Evolutionary conservation across 306 rosid genomes (phyloP), one percentile per base, ranked within the genome.

Genomic region (Lithocarpus polystachyus): DNA sequence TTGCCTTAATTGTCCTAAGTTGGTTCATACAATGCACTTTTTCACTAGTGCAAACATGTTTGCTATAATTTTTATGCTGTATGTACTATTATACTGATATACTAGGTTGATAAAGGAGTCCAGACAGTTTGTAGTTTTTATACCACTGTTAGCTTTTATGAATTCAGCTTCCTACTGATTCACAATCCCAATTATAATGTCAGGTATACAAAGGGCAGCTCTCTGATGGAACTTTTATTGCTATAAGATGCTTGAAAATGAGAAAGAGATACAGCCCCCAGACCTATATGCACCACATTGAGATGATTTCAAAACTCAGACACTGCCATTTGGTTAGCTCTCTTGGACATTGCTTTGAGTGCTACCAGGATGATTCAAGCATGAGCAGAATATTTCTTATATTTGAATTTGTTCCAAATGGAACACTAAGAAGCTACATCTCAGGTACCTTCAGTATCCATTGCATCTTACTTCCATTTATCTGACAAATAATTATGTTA

Each of bases 301-400:
- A 95, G 84, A 72, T 88, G 88, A 87, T 95, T 75, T 93, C 98
- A 4, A 95, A 90, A 79, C 90, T 95, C 35, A 88, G 98, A 80
- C 97, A 95, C 75, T 79, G 80, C 19, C 94, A 95, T 81, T 85
- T 95, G 87, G 91, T 88, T 80, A 89, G 96, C 71, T 85, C 93
- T 45, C 98, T 95, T 79, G 99, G 99, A n/a, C 99, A 95, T 87
- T 93, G 96, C 82, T 87, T 87, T 72, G 98, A 95, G 83, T 84
- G 84, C 89, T 82, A 73, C 69, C 89, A 83, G n/a, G 94, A 92
- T 65, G 93, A 89, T 72, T 85, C 97, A 43, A 77, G 86, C 65
- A 84, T 91, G 51, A 79, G 83, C 91, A 87, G 88, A 79, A 75
- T 95, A 45, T 89, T 74, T 82, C 84, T 93, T 57, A 81, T 95